Base-by-base conservation (phyloP, 768 basidiomycete species). In the Stropharia rugosoannulata region DNA sequence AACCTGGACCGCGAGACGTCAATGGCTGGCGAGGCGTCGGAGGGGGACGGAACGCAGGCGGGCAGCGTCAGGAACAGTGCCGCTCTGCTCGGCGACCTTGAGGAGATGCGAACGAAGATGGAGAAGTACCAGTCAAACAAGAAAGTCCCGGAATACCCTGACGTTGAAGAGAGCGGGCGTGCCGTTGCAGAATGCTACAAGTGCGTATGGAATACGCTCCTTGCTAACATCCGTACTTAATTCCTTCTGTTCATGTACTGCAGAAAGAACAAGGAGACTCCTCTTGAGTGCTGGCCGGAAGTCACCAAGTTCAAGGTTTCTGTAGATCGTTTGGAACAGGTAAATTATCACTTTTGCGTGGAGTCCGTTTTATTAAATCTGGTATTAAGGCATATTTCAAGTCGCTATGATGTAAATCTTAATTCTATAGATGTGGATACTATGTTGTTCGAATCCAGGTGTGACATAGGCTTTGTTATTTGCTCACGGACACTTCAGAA, bases 1-100 rank as follows among this genome's bases (percentile, higher is more conserved):
- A 95, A 95, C 71, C 69, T 95, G 49, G 89, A 93, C 69, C 79
- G 81, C 55, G 92, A 94, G 71, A 79, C 75, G 61, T 68, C 70
- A 25, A 77, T 80, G 75, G 77, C 78, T 13, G 81, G 79, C 36
- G 72, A 71, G 11, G 67, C 67, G 29, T 70, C 74, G 49, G 75
- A 70, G 18, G 66, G 60, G 9, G 71, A 67, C 44, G 76, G 70
- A 36, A 73, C 58, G 29, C 58, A 66, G 8, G 63, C 72, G 29
- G 79, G 77, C 16, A 75, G 75, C 27, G 65, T 85, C 42, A 84
- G 78, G 66, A 85, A 80, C 61, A 88, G 85, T 56, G 76, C 82
- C 6, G 76, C 79, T 2, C 73, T 95, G 25, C 69, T 86, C 54
- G 87, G 84, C 27, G 93, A 94, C 68, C 67, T 95, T 60, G 89